These are phyloP conservation scores for Microbotryomycetes sp. DNA, from an alignment of 1,284 basidiomycete genomes.

Conservation along the genomic window DNA sequence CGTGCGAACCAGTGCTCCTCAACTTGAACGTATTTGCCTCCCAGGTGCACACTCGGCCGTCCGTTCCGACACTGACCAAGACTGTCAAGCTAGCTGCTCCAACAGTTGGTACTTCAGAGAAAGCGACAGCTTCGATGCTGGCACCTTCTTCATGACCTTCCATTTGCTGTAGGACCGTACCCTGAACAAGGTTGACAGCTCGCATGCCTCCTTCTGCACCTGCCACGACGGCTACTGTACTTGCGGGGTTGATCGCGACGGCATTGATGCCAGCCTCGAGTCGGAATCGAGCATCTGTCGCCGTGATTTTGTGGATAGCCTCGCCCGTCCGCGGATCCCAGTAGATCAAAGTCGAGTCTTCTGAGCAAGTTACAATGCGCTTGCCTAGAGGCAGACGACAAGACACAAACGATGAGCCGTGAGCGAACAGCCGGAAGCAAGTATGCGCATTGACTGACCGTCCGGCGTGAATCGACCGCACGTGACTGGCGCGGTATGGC, in stretches of 20 bases:
- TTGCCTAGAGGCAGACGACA: conserved; percentile 53
- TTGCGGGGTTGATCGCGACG: conserved; percentile 72
- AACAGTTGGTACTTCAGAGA: conserved; percentile 54
- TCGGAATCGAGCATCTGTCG: conserved; percentile 65
- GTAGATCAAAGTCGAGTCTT: conserved; percentile 73
- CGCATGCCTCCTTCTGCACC: conserved; percentile 74
- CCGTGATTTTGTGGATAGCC: conserved; percentile 71
- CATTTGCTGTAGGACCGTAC: conserved; percentile 70
- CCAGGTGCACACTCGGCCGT: conserved; percentile 91
- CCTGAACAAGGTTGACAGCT: conserved; percentile 76
- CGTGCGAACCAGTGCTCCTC: conserved; percentile 68
- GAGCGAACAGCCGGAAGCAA: neutral
- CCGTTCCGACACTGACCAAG: conserved; percentile 81
- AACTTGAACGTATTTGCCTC: conserved; percentile 78
- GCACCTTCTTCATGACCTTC: conserved; percentile 78
- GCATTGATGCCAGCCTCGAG: conserved; percentile 75
- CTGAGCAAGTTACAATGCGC: conserved; percentile 77
- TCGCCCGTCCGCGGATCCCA: conserved; percentile 81
- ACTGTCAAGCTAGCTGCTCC: conserved; percentile 53
- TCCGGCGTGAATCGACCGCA: conserved; percentile 90
- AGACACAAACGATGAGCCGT: neutral
- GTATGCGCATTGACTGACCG: conserved; percentile 46
- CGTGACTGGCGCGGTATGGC: conserved; percentile 76
- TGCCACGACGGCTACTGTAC: conserved; percentile 80
- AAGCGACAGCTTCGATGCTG: conserved; percentile 80